Percentiles rank a stretch among this genome's conserved stretches.
Evolutionary conservation across 495 filamentous ascomycete species (phyloP).

Genomic region (Podospora pseudopauciseta): DNA sequence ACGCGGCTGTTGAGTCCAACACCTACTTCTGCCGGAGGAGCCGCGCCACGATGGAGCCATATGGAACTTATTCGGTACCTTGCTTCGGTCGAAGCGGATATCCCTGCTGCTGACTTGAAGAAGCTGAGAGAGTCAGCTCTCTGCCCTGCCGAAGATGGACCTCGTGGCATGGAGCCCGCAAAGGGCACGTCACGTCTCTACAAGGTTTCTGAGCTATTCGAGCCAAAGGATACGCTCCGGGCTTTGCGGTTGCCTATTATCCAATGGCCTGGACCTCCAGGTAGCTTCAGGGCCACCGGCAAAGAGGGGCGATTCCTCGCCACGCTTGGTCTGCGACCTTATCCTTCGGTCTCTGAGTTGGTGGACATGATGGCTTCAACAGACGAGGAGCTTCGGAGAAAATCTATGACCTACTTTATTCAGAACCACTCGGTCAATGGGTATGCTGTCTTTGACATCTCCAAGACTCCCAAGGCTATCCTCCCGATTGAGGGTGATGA

Average conservation of each 20-base stretch:
- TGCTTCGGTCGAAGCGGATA: slow-evolving; percentile 82
- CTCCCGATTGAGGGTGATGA: slow-evolving; percentile 67
- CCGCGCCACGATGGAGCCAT: slow-evolving; percentile 76
- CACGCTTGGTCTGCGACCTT: slow-evolving; percentile 64
- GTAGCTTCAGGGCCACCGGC: slow-evolving; percentile 57
- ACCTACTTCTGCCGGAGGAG: slow-evolving; percentile 32
- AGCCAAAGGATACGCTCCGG: slow-evolving; percentile 69
- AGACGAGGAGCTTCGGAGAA: slow-evolving; percentile 54
- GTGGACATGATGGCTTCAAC: slow-evolving; percentile 70
- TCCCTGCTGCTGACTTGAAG: slow-evolving; percentile 77
- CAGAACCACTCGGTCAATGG: slow-evolving; percentile 70
- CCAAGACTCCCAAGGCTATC: slow-evolving; percentile 57
- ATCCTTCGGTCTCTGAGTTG: slow-evolving; percentile 65
- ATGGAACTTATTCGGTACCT: slow-evolving; percentile 93
- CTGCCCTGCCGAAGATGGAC: slow-evolving; percentile 71
- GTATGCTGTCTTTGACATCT: slow-evolving; percentile 61
- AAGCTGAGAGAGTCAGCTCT: slow-evolving; percentile 72
- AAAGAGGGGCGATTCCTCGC: slow-evolving; percentile 69
- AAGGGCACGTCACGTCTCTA: slow-evolving; percentile 54
- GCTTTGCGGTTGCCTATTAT: slow-evolving; percentile 71
- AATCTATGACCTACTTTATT: slow-evolving; percentile 79
- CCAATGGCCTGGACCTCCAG: slow-evolving; percentile 70
- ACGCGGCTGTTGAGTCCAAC: slow-evolving; percentile 66
- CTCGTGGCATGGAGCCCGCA: slow-evolving; percentile 40
- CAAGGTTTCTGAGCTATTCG: slow-evolving; percentile 79